Percentiles rank a stretch among this genome's conserved stretches.
Evolutionary conservation across 1,284 basidiomycete genomes (phyloP).

Genomic region (Marasmius fiardii): DNA sequence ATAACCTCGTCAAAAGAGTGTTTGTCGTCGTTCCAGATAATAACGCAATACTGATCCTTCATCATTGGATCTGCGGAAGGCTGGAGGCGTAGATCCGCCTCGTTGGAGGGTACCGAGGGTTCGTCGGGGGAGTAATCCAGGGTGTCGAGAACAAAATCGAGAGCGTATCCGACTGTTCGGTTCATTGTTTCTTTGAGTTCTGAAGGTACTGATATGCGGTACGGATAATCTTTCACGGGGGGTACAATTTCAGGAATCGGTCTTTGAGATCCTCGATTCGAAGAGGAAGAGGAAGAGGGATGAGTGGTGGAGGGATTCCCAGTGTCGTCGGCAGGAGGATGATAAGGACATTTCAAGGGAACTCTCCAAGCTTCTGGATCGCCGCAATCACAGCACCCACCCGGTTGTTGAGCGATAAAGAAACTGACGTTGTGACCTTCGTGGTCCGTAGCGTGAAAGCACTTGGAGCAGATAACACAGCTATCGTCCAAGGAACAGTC

Average conservation of each 20-base stretch:
- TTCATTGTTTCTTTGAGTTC: conserved; percentile 73
- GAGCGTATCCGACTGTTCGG: conserved; percentile 70
- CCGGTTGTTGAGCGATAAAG: conserved; percentile 86
- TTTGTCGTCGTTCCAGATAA: conserved; percentile 98
- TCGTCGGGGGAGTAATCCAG: conserved; percentile 86
- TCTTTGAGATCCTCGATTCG: conserved; percentile 24
- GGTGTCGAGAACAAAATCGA: conserved; percentile 86
- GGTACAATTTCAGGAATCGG: conserved; percentile 41
- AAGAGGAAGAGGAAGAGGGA: conserved; percentile 31
- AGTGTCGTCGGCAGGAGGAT: conserved; percentile 40
- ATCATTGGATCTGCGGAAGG: conserved; percentile 71
- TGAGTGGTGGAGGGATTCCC: conserved; percentile 21
- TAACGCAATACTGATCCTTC: conserved; percentile 79
- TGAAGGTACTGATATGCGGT: conserved; percentile 51
- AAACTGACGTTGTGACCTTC: conserved; percentile 86
- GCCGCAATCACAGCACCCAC: conserved; percentile 92
- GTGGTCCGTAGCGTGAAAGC: conserved; percentile 85
- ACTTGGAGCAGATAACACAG: conserved; percentile 84
- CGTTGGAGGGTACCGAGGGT: conserved; percentile 62
- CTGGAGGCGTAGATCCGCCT: conserved; percentile 69
- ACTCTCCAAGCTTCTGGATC: conserved; percentile 83
- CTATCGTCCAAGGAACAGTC: conserved; percentile 89
- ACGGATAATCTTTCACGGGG: conserved; percentile 55
- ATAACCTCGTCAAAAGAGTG: conserved; percentile 92
- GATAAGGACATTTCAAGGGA: conserved; percentile 68